Percentiles rank a stretch among this genome's conserved stretches.
Conservation (phyloP, 2,329 filamentous ascomycete genomes). For the Aspergillus sp. region DNA sequence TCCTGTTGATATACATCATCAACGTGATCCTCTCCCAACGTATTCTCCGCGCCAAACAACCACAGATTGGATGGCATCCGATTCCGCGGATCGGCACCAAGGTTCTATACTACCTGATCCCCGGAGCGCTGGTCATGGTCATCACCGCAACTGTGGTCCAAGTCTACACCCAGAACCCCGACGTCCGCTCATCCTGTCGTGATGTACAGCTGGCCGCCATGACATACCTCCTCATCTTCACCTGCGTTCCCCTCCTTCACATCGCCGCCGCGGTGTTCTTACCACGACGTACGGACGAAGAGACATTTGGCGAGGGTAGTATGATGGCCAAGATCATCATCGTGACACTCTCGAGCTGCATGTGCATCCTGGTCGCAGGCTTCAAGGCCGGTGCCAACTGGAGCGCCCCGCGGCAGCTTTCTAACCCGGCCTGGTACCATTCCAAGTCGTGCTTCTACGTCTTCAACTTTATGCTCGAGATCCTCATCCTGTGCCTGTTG, state of each 20-base stretch:
- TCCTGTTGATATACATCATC: conserved; percentile 75
- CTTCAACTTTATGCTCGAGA: conserved; percentile 77
- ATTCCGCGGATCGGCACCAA: conserved; percentile 59
- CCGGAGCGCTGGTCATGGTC: conserved; percentile 66
- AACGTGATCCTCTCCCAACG: conserved; percentile 80
- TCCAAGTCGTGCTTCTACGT: conserved; percentile 75
- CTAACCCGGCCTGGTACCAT: conserved; percentile 70
- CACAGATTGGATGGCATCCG: conserved; percentile 70
- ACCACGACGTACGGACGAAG: conserved; percentile 47
- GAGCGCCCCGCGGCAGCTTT: conserved; percentile 53
- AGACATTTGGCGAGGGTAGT: conserved; percentile 69
- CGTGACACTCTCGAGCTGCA: conserved; percentile 59
- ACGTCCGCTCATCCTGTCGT: conserved; percentile 58
- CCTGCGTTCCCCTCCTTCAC: conserved; percentile 69
- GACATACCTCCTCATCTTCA: conserved; percentile 66
- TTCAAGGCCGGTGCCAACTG: conserved; percentile 69
- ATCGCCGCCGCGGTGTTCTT: conserved; percentile 53
- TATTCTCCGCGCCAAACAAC: conserved; percentile 74
- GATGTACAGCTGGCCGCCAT: conserved; percentile 67
- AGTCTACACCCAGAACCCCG: conserved; percentile 66
- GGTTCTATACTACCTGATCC: conserved; percentile 62
- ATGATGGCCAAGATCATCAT: conserved; percentile 70
- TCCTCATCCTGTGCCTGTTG: conserved; percentile 71
- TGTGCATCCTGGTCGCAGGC: conserved; percentile 67
- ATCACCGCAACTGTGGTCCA: conserved; percentile 67